Evolutionary conservation across 2,329 filamentous ascomycete species (phyloP), one percentile per base, ranked within the genome.

Genomic region (Aschersonia sp.): DNA sequence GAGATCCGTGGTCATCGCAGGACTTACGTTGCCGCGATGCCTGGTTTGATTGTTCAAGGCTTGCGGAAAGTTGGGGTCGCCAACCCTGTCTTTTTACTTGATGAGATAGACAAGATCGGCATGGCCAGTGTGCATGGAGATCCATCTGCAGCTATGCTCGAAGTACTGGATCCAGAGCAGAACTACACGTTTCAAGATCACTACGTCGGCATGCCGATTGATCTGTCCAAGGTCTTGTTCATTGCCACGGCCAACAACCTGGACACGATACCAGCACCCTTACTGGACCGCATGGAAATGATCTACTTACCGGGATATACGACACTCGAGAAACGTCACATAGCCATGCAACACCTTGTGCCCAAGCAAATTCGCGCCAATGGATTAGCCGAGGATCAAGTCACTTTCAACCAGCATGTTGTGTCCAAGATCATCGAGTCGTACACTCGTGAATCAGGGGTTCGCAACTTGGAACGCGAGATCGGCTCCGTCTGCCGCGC

Each of bases 1-100:
- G 92, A 98, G 67, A 97, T 98, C 51, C 80, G 92, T 51, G 92
- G 92, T 7, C 92, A 98, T 65, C 78, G 92, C 48, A 77, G 92
- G 56, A 98, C 92, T 0, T 98, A 98, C 60, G 92, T 98, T 50
- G 92, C 92, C 29, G 92, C 92, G n/a, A 96, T 98, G 91, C 92
- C 92, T 7, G 92, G 92, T 47, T 73, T 97, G 48, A 85, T 98
- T 50, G 89, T 97, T 31, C 89, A 89, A 61, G 92, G 91, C 0
- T 64, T 98, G 48, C 89, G 92, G 68, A 98, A 97, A 69, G 91
- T 94, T 32, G 91, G 89, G 44, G 91, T 97, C 28, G 80, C 88
- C 3, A 98, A 98, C 60, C 92, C 92, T 0, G 91, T 98, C 49
- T 86, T 98, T 67, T 69, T 98, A 44, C 80, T 98, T 9, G 92